Base-by-base conservation (phyloP, 2,329 filamentous ascomycete genomes). In the Clathrospora elynae region DNA sequence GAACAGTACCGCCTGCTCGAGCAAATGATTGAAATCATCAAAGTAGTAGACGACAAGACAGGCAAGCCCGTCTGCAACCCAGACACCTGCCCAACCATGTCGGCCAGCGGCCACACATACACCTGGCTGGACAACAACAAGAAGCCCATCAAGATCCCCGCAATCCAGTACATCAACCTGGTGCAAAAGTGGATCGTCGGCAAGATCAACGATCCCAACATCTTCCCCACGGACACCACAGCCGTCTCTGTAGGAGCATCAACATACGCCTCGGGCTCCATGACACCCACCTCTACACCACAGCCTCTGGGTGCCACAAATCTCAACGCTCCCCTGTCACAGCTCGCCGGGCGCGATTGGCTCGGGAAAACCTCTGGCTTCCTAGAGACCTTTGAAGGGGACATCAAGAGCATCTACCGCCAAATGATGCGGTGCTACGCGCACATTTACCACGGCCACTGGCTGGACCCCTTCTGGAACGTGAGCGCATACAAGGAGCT, bases 161-260 rank as follows among this genome's bases (percentile, higher is more conserved):
- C 92, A 5, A 85, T 85, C 50, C 90, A 95, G 71, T 97, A 97
- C 74, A 93, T 96, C 74, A 90, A 89, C 56, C 83, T 96, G 17
- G 95, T 97, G 70, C 91, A 96, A 74, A 89, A 92, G 64, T 97
- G 92, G 91, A 95, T 97, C 67, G 88, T 89, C 19, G 90, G 90
- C 73, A 97, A 97, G 75, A 90, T 96, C 53, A 89, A 93, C 61
- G 91, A 97, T 68, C 84, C 84, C 35, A 81, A 82, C 66, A 89
- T 95, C 73, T 96, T 97, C 74, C 92, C 92, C 5, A 96, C 90
- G 28, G 90, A 93, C 60, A 83, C 86, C 5, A 82, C 85, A 25
- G 81, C 82, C 29, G 79, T 87, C 34, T 87, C 86, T 12, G 85
- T 81, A 55, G 77, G 83, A 30, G 80, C 84, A 30, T 75, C 79